phyloP scores from a whole-genome alignment of 352 stramenopile species.

The Phytopythium boreale region DNA sequence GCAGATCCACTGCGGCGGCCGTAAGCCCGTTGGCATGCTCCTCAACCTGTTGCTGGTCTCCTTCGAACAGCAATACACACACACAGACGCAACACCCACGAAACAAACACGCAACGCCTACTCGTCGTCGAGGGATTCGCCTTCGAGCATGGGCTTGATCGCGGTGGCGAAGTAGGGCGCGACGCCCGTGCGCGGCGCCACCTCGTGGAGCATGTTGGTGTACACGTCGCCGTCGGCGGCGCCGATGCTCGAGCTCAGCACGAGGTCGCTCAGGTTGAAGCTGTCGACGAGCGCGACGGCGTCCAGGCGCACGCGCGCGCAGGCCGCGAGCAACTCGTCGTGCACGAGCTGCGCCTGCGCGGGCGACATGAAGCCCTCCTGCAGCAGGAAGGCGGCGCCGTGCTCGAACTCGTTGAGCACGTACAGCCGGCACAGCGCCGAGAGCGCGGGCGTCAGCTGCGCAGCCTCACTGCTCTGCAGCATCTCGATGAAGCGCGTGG shows the following conservation, averaged over 20 bases:
- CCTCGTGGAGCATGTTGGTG: slow-evolving; percentile 48
- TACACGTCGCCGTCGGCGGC: slow-evolving; percentile 71
- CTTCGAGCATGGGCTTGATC: slow-evolving; percentile 68
- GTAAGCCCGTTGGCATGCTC: neutral
- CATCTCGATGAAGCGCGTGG: slow-evolving; percentile 51
- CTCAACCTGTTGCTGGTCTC: neutral
- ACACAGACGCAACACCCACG: no score
- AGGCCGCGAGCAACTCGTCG: slow-evolving; percentile 35
- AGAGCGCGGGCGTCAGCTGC: slow-evolving; percentile 46
- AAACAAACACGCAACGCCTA: neutral
- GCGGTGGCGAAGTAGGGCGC: slow-evolving; percentile 49
- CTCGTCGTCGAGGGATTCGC: slow-evolving; percentile 27
- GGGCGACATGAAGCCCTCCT: slow-evolving; percentile 53
- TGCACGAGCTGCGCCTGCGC: slow-evolving; percentile 51
- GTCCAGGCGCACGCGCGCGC: slow-evolving; percentile 44
- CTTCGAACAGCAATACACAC: neutral
- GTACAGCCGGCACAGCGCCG: slow-evolving; percentile 71
- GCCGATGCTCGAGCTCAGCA: slow-evolving; percentile 74
- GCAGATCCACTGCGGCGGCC: no score
- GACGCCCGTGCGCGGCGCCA: slow-evolving; percentile 29
- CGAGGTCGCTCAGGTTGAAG: slow-evolving; percentile 68
- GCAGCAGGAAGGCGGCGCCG: slow-evolving; percentile 51
- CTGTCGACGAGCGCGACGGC: slow-evolving; percentile 68
- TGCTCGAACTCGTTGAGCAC: slow-evolving; percentile 71
- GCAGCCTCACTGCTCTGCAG: slow-evolving; percentile 13